phyloP scores from a whole-genome alignment of 345 rosid species.

The Linum usitatissimum region DNA sequence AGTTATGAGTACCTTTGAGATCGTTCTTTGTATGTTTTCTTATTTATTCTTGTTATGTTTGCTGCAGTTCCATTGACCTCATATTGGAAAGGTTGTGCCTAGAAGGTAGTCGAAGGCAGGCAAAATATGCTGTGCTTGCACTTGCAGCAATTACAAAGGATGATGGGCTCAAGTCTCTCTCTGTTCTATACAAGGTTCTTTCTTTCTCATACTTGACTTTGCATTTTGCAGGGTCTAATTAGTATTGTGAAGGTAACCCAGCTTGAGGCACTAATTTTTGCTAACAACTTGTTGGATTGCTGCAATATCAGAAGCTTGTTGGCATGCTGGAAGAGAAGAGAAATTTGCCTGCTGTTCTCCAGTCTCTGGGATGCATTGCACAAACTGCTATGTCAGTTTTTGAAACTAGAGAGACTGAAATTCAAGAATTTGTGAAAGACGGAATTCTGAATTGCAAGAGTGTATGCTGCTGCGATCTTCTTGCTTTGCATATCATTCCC shows the following conservation, averaged over 20 bases:
- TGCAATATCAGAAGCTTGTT: conserved; percentile 65
- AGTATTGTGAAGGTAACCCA: background rate
- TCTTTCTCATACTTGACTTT: conserved; percentile 1
- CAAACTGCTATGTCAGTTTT: conserved; percentile 94
- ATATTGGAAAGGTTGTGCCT: conserved; percentile 80
- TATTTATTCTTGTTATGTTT: conserved; percentile 14
- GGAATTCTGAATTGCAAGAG: conserved; percentile 48
- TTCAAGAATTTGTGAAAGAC: conserved; percentile 63
- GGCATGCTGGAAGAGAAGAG: conserved; percentile 87
- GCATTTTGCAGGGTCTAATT: background rate
- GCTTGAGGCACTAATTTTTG: conserved; percentile 2
- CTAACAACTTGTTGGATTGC: background rate
- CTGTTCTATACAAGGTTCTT: conserved; percentile 85
- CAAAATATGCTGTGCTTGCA: conserved; percentile 95
- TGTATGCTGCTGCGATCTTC: conserved; percentile 38
- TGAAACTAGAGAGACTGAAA: conserved; percentile 88
- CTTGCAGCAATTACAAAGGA: conserved; percentile 96
- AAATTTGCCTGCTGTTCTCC: conserved; percentile 83
- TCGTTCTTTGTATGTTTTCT: conserved; percentile 17
- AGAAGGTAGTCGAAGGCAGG: conserved; percentile 92
- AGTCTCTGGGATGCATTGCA: conserved; percentile 93
- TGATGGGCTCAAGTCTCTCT: conserved; percentile 90
- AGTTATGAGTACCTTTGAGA: conserved; percentile 8
- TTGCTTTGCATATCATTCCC: conserved; percentile 14
- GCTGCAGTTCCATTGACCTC: conserved; percentile 83